Evolutionary conservation across 805 yeast species (phyloP), one percentile per base, ranked within the genome.

Genomic region (Lipomyces yamadae): DNA sequence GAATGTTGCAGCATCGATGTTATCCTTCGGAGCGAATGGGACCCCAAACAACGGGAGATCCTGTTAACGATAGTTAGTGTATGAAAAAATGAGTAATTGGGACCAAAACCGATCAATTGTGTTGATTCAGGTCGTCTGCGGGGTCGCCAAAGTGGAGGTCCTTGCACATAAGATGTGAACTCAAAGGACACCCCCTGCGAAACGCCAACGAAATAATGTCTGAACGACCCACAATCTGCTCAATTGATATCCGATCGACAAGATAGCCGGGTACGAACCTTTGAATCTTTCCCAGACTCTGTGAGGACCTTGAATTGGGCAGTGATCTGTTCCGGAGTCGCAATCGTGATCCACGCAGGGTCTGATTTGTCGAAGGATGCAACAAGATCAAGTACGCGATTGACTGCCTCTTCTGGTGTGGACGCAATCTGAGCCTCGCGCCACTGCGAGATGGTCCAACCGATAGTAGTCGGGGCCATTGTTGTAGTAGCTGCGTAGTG

Each of bases 11-110:
- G 85, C 98, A 76, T 94, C 98, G 68, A 94, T 95, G 78, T 95
- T 94, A 78, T 94, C 99, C 78, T 94, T 94, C 57, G 94, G 86
- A 15, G 97, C 99, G 56, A 92, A 84, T 0, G 99, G 99, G 2
- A 95, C 98, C 77, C 98, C 98, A 75, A 88, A 94, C 34, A 94
- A 82, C 15, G 92, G 91, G 15, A 77, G 72, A 7, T 70, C 69
- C 69, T 76, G 50, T 11, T 33, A 29, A 64, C 15, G 18, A 35
- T 15, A 11, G 33, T 18, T 30, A n/a, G 66, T 33, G 55, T 8
- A 52, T 56, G 8, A 56, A 50, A 11, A 29, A 30, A 60, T 6
- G 30, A 4, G 13, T 3, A 55, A 37, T 11, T 37, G 52, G 39
- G 45, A 56, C 58, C 42, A 37, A n/a, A n/a, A 42, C n/a, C 1